Percentiles rank a stretch among this genome's conserved stretches.
These are phyloP conservation scores for Sarocladium strictum DNA, from an alignment of 2,329 filamentous ascomycete species.

Conservation along the genomic window DNA sequence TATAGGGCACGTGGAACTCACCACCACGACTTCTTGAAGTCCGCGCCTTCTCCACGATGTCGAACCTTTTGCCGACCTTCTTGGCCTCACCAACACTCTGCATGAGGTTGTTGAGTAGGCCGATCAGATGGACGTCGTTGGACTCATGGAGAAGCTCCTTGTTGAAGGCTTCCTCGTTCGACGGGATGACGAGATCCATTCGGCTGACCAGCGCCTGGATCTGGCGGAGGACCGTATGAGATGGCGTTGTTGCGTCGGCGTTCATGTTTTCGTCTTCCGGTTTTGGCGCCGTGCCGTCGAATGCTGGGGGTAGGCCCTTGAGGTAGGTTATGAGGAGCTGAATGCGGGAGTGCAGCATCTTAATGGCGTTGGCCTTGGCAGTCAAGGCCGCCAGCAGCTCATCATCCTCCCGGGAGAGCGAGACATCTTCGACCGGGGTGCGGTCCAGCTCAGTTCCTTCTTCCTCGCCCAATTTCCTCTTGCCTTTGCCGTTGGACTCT, in stretches of 20 bases:
- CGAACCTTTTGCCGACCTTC: constrained; percentile 70
- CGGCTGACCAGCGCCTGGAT: constrained; percentile 82
- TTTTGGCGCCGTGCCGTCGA: constrained; percentile 34
- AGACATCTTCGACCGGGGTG: constrained; percentile 23
- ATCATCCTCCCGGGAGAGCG: constrained; percentile 53
- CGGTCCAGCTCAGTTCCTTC: constrained; percentile 19
- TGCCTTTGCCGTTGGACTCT: constrained; percentile 47
- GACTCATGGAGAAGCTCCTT: constrained; percentile 69
- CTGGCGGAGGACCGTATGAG: constrained; percentile 75
- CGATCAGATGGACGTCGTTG: constrained; percentile 77
- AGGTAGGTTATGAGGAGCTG: constrained; percentile 73
- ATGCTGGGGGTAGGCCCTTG: constrained; percentile 60
- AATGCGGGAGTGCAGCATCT: constrained; percentile 80
- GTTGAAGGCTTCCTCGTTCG: constrained; percentile 58
- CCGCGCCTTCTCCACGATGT: constrained; percentile 44
- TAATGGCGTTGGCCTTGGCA: constrained; percentile 86
- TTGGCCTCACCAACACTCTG: constrained; percentile 65
- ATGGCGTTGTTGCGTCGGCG: constrained; percentile 34
- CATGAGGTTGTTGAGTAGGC: constrained; percentile 69
- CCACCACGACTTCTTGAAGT: constrained; percentile 15
- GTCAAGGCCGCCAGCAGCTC: constrained; percentile 63
- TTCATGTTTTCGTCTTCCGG: constrained; percentile 24
- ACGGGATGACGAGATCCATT: constrained; percentile 73
- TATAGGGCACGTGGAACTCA: constrained; percentile 16
- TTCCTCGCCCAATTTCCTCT: constrained; percentile 35